Base-by-base conservation (phyloP, 2,329 filamentous ascomycete species). In the Fusarium multiceps region DNA sequence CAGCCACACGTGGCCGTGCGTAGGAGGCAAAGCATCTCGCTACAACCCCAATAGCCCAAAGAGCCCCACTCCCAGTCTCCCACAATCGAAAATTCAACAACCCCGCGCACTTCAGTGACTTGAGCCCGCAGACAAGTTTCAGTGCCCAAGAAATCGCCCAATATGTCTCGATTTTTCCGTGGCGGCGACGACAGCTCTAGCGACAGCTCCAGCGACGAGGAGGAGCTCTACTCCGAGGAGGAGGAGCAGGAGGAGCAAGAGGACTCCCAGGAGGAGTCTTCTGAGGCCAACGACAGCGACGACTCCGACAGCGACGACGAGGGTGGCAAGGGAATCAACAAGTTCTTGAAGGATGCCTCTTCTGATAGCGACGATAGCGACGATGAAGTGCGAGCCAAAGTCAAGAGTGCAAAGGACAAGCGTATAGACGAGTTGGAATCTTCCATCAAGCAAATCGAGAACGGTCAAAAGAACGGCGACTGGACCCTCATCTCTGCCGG, bases 331-430 rank as follows among this genome's bases (percentile, higher is more conserved):
- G 94, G 94, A 79, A 91, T 92, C 72, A 90, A 86, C 77, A 88
- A 90, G 78, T 99, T 99, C 90, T 90, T 98, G 88, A 88, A 90
- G 78, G 88, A 90, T 75, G 90, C 88, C 73, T 78, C 81, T 56
- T 90, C 89, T 63, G 93, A 96, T 53, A 93, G 91, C 76, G 92
- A 94, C 71, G 90, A 94, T 76, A 94, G 94, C 79, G 94, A 96
- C 71, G 93, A 96, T 71, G 95, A 98, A 72, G 89, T 89, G 72
- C 89, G 91, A 71, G 93, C 91, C 76, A 89, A 96, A 76, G 92
- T 98, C 78, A 98, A 97, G 88, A 98, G 94, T 82, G 94, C 95
- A 77, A 98, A 98, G 84, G 94, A 98, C 86, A 99, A 99, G 88
- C 90, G 96, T 68, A 87, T 93, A 73, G 95, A 98, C 78, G 97